Evolutionary conservation across 2,329 filamentous ascomycete species (phyloP), one percentile per base, ranked within the genome.

Genomic region (Tolypocladium pustulatum): DNA sequence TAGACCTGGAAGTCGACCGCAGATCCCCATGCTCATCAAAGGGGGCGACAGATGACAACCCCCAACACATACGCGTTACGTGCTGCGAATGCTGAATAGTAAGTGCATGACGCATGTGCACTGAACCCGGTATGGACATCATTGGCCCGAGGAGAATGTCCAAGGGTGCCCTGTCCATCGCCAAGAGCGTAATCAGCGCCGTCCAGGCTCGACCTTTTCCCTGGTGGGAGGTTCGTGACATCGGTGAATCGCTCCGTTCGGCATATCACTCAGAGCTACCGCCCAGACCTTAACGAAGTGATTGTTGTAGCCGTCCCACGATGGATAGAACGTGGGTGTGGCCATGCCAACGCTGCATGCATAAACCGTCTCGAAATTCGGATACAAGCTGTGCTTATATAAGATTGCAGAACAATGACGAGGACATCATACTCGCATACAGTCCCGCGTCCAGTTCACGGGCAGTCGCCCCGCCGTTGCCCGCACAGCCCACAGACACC

Each of bases 401-500:
- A 5, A 51, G 27, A 32, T 17, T n/a, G 27, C 46, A 51, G 9
- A n/a, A 32, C 17, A 32, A 30, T 5, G 6, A 20, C 17, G 3
- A 30, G 3, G 13, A 25, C 15, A 10, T 30, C 43, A 52, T 34
- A 12, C 40, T 43, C 40, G 40, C 40, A 10, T 52, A 12, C 46
- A 32, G 15, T 34, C 30, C 27, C 10, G 27, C 27, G 17, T n/a
- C 30, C 4, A 12, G 2, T 36, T 53, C 49, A 52, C 49, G 49
- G 10, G 10, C 22, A 6, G 15, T n/a, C 25, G 64, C 65, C 72
- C 63, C 70, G 75, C 6, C 49, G 30, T 63, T 71, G 72, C 22
- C 85, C 86, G 67, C 89, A 93, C 6, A 89, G 71, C 4, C 88
- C 88, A 68, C 89, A 93, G 0, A 85, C 69, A 8, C 85, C 86